Evolutionary conservation across 169 alveolate genomes (phyloP).

Genomic region (Fabrea salina): DNA sequence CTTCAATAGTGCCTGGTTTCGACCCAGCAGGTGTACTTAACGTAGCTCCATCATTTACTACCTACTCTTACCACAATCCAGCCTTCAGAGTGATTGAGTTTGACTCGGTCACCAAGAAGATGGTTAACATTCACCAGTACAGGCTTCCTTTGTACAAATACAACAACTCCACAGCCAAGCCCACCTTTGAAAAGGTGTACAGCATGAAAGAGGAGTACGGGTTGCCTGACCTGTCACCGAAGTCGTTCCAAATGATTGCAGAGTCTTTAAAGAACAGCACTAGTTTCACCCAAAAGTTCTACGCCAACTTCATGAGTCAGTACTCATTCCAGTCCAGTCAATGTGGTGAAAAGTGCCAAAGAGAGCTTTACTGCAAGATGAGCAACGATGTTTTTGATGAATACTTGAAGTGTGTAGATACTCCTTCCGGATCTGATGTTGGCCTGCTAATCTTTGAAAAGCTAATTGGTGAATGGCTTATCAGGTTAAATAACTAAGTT

Average conservation of each 20-base stretch:
- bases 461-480: too few relatives aligned
- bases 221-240: slow-evolving; percentile 7
- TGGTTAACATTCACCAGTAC: background rate
- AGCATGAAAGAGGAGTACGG: background rate
- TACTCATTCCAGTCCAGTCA: background rate
- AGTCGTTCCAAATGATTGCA: background rate
- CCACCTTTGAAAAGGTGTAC: background rate
- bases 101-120: slow-evolving; percentile 43
- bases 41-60: slow-evolving; percentile 8
- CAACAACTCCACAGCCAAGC: background rate
- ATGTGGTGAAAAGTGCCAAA: background rate
- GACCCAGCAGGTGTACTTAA: slow-evolving; percentile 3
- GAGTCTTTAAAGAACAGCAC: background rate
- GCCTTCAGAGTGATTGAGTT: slow-evolving; percentile 54
- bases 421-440: too few relatives aligned
- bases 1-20: background rate
- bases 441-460: too few relatives aligned
- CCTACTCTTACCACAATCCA: slow-evolving; percentile 42
- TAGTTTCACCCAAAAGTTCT: background rate
- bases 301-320: background rate
- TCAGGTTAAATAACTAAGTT: too few relatives aligned
- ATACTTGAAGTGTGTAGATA: too few relatives aligned
- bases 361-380: background rate
- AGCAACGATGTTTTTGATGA: background rate
- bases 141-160: background rate